These are phyloP conservation scores for Phtheirospermum japonicum DNA, from an alignment of 257 asterid species.

Conservation along the genomic window DNA sequence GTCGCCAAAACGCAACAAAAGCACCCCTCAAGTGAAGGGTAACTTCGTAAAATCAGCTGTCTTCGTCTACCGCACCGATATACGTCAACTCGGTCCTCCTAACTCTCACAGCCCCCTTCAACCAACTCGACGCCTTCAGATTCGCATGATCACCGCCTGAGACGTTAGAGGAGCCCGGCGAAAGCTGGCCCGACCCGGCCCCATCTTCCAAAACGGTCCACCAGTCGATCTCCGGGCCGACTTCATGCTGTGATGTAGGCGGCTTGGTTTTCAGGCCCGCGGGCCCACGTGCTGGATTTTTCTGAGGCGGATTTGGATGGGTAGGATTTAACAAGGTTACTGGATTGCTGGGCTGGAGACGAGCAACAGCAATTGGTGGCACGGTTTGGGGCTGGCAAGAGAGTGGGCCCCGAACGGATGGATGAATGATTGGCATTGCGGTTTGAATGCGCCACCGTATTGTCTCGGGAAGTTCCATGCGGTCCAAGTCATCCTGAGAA, in stretches of 20 bases:
- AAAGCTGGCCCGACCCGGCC: slow-evolving; percentile 64
- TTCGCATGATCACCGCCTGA: slow-evolving; percentile 59
- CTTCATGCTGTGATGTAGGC: slow-evolving; percentile 43
- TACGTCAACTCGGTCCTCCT: slow-evolving; percentile 83
- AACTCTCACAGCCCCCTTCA: slow-evolving; percentile 80
- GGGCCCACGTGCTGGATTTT: slow-evolving; percentile 50
- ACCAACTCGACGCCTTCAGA: slow-evolving; percentile 70
- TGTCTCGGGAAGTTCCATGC: slow-evolving; percentile 77
- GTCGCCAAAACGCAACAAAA: too few species aligned
- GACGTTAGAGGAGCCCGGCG: slow-evolving; percentile 44
- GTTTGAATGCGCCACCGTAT: slow-evolving; percentile 89
- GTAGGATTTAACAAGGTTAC: slow-evolving; percentile 38
- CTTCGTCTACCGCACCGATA: slow-evolving; percentile 85
- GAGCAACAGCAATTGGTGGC: slow-evolving; percentile 57
- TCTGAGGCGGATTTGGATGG: slow-evolving; percentile 38
- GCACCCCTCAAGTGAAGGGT: too few species aligned
- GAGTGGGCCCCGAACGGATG: slow-evolving; percentile 47
- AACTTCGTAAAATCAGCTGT: slow-evolving; percentile 51
- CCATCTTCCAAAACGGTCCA: slow-evolving; percentile 97
- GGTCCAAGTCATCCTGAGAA: slow-evolving; percentile 82
- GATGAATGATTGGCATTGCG: slow-evolving; percentile 72
- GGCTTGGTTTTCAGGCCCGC: slow-evolving; percentile 52
- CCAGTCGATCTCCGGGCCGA: slow-evolving; percentile 58
- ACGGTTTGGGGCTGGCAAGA: slow-evolving; percentile 81
- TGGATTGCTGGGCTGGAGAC: slow-evolving; percentile 68